Evolutionary conservation across 768 basidiomycete species (phyloP), one percentile per base, ranked within the genome.

Genomic region (Tulasnella sp.): DNA sequence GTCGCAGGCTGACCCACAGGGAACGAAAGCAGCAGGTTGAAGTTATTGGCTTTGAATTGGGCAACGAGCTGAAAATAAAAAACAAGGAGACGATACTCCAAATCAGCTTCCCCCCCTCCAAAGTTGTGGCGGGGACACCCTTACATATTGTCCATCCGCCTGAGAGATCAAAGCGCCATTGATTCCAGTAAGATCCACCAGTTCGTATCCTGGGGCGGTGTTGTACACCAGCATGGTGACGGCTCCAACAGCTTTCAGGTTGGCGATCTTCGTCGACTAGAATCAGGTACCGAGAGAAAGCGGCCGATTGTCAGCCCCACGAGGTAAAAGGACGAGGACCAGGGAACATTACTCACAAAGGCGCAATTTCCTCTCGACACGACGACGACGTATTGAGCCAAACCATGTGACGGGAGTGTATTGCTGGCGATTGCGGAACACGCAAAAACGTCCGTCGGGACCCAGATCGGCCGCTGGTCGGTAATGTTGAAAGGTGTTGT

Each of bases 341-440:
- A 38, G 9, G 39, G 19, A 78, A 24, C 58, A 31, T 5, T 39
- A 27, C 80, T 36, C n/a, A 80, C 79, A 27, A 85, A 82, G 0
- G 84, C 74, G 79, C 86, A 86, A 1, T 76, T 81, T 0, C 86
- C 86, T 56, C 84, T 80, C 27, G 83, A 81, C 44, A 86, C 82
- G 36, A 87, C 78, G 38, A 83, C 79, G 24, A 87, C 81, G 39
- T 84, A 82, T 38, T 81, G 82, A 14, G 62, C 27, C 62, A 68
- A 68, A 14, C 80, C 74, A 3, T 85, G 81, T 77, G 85, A 82
- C 21, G 82, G 77, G 1, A 82, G 76, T 31, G 74, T 80, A 40
- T n/a, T n/a, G 56, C 80, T 82, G 10, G 85, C 82, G 18, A 84
- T 80, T 2, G 82, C 71, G 9, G 36, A 31, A 81, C 86, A 87